Percentiles rank a stretch among this genome's conserved stretches.
These are phyloP conservation scores for Physcomitrium patens DNA, from an alignment of 225 moss, liverwort and hornwort genomes.

Conservation along the genomic window DNA sequence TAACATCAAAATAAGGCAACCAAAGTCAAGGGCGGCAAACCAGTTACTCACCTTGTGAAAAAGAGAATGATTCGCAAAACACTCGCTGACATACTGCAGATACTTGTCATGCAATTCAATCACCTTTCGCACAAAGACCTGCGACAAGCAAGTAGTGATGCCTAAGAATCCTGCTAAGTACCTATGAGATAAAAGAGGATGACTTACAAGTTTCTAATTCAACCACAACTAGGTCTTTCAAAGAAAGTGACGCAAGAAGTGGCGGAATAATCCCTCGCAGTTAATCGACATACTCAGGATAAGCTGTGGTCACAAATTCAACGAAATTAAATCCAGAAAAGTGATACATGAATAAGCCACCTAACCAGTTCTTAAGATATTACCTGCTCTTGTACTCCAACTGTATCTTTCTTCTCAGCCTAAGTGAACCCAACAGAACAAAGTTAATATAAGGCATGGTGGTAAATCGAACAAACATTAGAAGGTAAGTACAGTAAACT, in stretches of 20 bases:
- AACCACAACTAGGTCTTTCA: not conserved
- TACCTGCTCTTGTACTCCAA: slow-evolving; percentile 80
- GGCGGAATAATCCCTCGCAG: too few relatives aligned
- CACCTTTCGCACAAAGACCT: slow-evolving; percentile 79
- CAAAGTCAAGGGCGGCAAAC: not conserved
- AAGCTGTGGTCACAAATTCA: not conserved
- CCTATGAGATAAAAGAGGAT: not conserved
- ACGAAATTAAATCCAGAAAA: not conserved
- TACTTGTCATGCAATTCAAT: slow-evolving; percentile 82
- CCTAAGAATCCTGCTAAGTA: not conserved
- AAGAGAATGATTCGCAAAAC: slow-evolving; percentile 67
- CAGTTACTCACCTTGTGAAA: slow-evolving; percentile 59
- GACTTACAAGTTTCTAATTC: not conserved
- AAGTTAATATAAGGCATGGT: not conserved
- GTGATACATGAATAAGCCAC: not conserved
- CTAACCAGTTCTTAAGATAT: not conserved
- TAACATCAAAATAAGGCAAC: not conserved
- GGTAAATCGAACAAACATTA: not conserved
- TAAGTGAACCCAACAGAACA: slow-evolving; percentile 16
- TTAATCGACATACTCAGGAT: not conserved
- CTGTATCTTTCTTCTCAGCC: slow-evolving; percentile 76
- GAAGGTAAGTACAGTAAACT: not conserved
- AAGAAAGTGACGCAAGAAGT: not conserved
- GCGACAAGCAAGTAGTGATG: slow-evolving; percentile 6
- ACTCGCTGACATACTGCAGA: slow-evolving; percentile 74